Evolutionary conservation across 2,329 filamentous ascomycete species (phyloP).

Genomic region (Fusarium fracticaudum): DNA sequence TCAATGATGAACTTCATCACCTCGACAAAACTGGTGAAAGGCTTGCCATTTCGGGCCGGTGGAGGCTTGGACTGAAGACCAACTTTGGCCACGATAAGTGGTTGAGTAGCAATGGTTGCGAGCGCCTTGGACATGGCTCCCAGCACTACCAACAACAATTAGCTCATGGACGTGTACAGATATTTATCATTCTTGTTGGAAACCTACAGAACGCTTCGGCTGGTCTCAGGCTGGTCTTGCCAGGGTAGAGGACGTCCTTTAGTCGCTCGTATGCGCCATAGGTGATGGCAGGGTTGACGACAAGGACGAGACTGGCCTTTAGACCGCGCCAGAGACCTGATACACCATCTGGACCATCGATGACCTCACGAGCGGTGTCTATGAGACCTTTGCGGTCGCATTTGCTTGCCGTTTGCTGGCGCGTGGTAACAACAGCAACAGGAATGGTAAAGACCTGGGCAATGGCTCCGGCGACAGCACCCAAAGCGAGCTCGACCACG

Average conservation of each 20-base stretch:
- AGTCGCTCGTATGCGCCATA: conserved; percentile 96
- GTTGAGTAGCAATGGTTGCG: conserved; percentile 92
- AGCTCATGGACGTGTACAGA: neutral
- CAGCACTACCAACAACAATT: conserved; percentile 68
- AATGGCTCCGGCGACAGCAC: conserved; percentile 86
- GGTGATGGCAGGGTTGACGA: conserved; percentile 96
- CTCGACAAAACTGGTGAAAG: conserved; percentile 91
- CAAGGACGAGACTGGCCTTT: conserved; percentile 94
- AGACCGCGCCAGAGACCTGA: conserved; percentile 92
- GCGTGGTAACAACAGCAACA: conserved; percentile 92
- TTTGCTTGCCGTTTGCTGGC: conserved; percentile 92
- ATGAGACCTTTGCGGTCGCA: conserved; percentile 85
- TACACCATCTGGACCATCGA: conserved; percentile 89
- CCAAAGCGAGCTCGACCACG: conserved; percentile 82
- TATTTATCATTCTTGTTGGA: neutral
- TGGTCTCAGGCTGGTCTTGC: conserved; percentile 77
- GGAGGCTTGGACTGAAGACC: conserved; percentile 94
- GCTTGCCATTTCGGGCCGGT: conserved; percentile 82
- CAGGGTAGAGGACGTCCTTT: conserved; percentile 79
- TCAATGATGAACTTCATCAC: conserved; percentile 95
- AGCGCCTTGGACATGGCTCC: conserved; percentile 93
- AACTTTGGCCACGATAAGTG: conserved; percentile 97
- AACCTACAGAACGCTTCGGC: conserved; percentile 91
- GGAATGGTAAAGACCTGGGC: conserved; percentile 97
- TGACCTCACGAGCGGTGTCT: conserved; percentile 87